These are phyloP conservation scores for Teunomyces barrocoloradensis DNA, from an alignment of 805 yeast genomes.

Conservation along the genomic window DNA sequence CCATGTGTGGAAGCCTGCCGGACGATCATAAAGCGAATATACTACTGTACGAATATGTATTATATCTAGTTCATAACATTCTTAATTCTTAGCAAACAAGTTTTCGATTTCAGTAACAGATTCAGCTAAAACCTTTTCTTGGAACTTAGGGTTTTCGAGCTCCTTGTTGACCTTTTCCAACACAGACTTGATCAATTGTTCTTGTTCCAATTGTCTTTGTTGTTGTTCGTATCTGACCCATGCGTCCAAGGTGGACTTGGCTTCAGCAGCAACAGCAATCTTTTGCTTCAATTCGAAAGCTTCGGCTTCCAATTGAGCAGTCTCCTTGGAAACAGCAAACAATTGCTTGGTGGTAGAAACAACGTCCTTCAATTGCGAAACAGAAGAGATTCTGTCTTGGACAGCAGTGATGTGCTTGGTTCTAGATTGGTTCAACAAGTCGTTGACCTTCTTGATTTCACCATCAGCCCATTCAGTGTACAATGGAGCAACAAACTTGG, in stretches of 20 bases:
- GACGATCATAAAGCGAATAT: not conserved
- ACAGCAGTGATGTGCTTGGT: constrained; percentile 89
- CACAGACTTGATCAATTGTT: constrained; percentile 82
- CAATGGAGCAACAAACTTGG: constrained; percentile 89
- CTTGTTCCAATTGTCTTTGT: constrained; percentile 94
- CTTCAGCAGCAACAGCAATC: constrained; percentile 83
- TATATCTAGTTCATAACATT: constrained; percentile 5
- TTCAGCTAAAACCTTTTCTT: constrained; percentile 86
- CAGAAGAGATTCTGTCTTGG: constrained; percentile 85
- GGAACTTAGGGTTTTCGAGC: constrained; percentile 84
- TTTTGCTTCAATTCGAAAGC: constrained; percentile 90
- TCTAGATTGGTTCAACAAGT: constrained; percentile 83
- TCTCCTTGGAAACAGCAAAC: constrained; percentile 93
- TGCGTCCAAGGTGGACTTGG: constrained; percentile 92
- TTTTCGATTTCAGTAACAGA: constrained; percentile 90
- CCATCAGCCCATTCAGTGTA: constrained; percentile 93
- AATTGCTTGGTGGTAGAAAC: constrained; percentile 87
- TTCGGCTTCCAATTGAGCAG: constrained; percentile 93
- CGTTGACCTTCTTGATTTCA: constrained; percentile 76
- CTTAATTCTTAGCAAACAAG: constrained; percentile 55
- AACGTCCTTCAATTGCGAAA: constrained; percentile 86
- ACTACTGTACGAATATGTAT: constrained; percentile 2
- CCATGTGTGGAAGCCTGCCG: constrained; percentile 80
- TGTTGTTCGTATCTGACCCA: constrained; percentile 99
- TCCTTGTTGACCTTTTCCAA: constrained; percentile 86